Base-by-base conservation (phyloP, 768 basidiomycete genomes). In the Tylopilus felleus region DNA sequence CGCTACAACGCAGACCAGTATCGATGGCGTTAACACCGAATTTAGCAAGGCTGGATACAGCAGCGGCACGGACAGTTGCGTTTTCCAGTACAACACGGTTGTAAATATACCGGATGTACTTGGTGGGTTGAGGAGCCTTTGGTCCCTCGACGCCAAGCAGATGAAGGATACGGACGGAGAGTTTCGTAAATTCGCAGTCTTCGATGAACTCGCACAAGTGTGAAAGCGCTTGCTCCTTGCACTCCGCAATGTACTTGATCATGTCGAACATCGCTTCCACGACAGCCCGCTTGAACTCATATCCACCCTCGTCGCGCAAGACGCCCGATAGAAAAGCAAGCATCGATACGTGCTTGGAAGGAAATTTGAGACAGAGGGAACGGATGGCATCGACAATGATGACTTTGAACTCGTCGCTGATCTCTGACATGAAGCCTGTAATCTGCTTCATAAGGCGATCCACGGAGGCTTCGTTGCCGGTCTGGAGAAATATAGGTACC, bases 221-320 rank as follows among this genome's bases (percentile, higher is more conserved):
- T 19, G 96, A 96, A 42, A 99, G 81, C 1, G 97, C 97, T 65
- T 97, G 90, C 69, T 99, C 97, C 75, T 97, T 96, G 75, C 88
- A 91, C 48, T 98, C 96, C 42, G 77, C 76, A 64, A 99, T 98
- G 74, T 84, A 98, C 68, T 96, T 98, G 80, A 99, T 92, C 97
- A 99, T 99, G 72, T 99, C 97, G 69, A 99, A 98, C 68, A 99
- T 98, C 19, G 97, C 96, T 73, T 98, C 97, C 31, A 99, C 97
- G 45, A 98, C 93, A 8, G 97, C 93, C 43, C 95, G 93, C 75
- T 99, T 99, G 80, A 98, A 99, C 68, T 99, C 97, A 72, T 98
- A 98, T 6, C 97, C 97, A 52, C 97, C 97, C 73, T 99, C 97
- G 65, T 99, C 97, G 43, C 97, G 86, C 44, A 99, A 81, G 25